Evolutionary conservation across 306 rosid genomes (phyloP).

Genomic region (Lathyrus oleraceus): DNA sequence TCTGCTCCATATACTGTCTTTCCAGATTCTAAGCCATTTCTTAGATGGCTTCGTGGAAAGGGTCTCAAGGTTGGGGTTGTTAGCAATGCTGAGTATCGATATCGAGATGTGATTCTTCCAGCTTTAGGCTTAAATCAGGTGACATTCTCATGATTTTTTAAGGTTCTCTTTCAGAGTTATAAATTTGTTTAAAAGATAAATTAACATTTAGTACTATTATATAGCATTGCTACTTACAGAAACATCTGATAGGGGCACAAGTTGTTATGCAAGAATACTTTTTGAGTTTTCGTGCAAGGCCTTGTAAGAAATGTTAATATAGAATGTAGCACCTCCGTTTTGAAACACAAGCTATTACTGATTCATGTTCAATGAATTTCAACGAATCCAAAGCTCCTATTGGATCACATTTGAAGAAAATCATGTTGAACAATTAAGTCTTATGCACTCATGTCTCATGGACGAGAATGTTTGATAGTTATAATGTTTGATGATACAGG

Average conservation of each 20-base stretch:
- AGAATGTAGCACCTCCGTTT: conserved; percentile 15
- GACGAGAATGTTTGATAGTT: conserved; percentile 22
- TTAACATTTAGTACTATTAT: not conserved
- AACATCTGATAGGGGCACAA: not conserved
- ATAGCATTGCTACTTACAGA: not conserved
- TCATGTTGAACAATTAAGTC: conserved; percentile 18
- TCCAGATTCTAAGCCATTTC: conserved; percentile 87
- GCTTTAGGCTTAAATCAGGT: conserved; percentile 78
- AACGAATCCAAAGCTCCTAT: conserved; percentile 6
- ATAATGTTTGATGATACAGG: conserved; percentile 53
- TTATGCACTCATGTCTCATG: not conserved
- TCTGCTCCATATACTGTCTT: conserved; percentile 85
- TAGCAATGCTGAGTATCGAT: conserved; percentile 90
- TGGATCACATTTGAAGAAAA: not conserved
- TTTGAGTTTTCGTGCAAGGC: not conserved
- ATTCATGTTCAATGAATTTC: conserved; percentile 5
- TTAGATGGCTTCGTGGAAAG: conserved; percentile 75
- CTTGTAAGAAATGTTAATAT: conserved; percentile 6
- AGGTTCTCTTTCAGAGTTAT: conserved; percentile 4
- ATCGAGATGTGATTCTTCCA: conserved; percentile 88
- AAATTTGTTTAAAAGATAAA: not conserved
- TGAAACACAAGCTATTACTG: not conserved
- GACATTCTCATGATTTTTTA: conserved; percentile 8
- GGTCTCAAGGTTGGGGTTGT: conserved; percentile 83
- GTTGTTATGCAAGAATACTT: not conserved